phyloP scores from a whole-genome alignment of 306 rosid genomes.

The Chamaecrista fasciculata region DNA sequence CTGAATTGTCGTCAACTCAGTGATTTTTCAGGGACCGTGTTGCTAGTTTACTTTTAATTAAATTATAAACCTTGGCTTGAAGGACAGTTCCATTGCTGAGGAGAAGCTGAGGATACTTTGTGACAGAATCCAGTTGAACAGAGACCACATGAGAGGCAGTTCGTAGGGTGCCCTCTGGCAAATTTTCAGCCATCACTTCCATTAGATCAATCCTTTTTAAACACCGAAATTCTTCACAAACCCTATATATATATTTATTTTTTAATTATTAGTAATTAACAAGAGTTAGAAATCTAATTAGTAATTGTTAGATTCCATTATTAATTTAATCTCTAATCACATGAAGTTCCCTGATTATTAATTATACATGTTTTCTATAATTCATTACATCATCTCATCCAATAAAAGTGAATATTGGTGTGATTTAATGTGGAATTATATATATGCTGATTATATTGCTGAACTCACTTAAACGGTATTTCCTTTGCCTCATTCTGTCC shows the following conservation, averaged over 20 bases:
- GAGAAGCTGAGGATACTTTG: conserved; percentile 31
- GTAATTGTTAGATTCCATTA: too few relatives aligned
- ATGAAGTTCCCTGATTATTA: too few relatives aligned
- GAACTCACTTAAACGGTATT: conserved; percentile 37
- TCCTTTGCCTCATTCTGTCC: conserved; percentile 22
- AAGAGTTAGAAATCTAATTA: background rate
- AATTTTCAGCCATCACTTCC: conserved; percentile 31
- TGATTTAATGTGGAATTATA: too few relatives aligned
- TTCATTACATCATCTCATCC: too few relatives aligned
- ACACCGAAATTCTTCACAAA: conserved; percentile 41
- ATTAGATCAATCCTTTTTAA: conserved; percentile 51
- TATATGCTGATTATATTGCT: background rate
- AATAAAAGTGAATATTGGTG: too few relatives aligned
- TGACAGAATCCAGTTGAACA: conserved; percentile 32
- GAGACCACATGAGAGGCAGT: conserved; percentile 39
- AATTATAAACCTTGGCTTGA: conserved; percentile 47
- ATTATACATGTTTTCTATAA: too few relatives aligned
- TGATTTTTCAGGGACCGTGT: too few relatives aligned
- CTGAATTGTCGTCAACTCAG: too few relatives aligned
- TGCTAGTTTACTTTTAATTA: background rate
- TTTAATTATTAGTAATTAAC: background rate
- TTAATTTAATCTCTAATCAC: too few relatives aligned
- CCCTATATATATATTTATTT: background rate
- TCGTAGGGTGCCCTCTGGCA: conserved; percentile 49
- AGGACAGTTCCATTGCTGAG: conserved; percentile 42